Conservation (phyloP, 129 eudicot genomes). For the Rutidosis leptorrhynchoides region DNA sequence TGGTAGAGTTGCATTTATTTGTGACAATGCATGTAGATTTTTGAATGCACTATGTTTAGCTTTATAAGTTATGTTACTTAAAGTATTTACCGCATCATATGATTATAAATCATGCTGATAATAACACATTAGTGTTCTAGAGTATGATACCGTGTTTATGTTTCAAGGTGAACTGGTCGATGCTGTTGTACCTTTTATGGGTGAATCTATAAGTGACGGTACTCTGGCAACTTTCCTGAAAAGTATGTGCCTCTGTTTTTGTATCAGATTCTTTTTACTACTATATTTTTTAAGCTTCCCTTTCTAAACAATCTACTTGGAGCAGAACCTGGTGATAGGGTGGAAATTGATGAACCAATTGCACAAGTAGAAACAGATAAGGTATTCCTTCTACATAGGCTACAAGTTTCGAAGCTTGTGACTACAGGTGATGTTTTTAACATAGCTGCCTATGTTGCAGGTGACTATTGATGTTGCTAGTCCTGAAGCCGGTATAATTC, state of each 20-base stretch:
- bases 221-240: constrained; percentile 84
- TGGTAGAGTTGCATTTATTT: background rate
- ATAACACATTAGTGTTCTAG: background rate
- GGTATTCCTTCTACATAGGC: constrained; percentile 33
- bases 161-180: constrained; percentile 72
- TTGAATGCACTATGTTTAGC: constrained; percentile 12
- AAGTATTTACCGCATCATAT: background rate
- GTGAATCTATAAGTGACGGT: constrained; percentile 92
- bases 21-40: background rate
- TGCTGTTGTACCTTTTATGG: constrained; percentile 96
- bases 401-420: constrained; percentile 6
- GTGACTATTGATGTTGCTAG: constrained; percentile 92
- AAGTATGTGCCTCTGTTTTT: constrained; percentile 42
- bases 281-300: constrained; percentile 9
- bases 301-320: constrained; percentile 18
- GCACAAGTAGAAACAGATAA: constrained; percentile 98
- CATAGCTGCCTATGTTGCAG: constrained; percentile 38
- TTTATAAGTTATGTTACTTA: background rate
- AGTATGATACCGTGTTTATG: constrained; percentile 5
- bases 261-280: background rate
- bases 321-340: constrained; percentile 95
- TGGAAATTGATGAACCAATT: constrained; percentile 88
- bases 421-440: constrained; percentile 12
- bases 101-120: background rate
- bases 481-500: constrained; percentile 91